These are phyloP conservation scores for Wallacemonas sp. DNA, from an alignment of 208 protist species.

Conservation along the genomic window DNA sequence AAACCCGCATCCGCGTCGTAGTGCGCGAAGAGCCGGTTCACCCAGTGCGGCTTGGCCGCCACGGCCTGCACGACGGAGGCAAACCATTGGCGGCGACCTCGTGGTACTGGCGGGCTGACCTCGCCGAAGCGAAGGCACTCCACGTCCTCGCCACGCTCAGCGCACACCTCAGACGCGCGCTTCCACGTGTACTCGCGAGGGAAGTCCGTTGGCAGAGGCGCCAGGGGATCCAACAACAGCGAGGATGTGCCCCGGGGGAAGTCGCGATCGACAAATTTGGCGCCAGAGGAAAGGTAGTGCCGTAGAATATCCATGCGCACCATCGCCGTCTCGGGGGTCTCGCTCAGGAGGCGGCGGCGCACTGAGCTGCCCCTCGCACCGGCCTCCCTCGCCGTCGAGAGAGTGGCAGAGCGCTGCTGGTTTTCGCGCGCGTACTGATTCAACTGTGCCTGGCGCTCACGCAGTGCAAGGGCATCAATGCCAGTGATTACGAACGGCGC, in stretches of 20 bases:
- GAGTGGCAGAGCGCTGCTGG: constrained; percentile 14
- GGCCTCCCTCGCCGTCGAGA: neutral
- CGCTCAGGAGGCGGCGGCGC: neutral
- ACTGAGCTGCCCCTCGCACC: neutral
- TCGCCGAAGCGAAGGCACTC: constrained; percentile 17
- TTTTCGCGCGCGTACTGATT: constrained; percentile 13
- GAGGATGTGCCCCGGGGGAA: constrained; percentile 81
- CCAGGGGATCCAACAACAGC: constrained; percentile 68
- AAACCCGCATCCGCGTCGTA: constrained; percentile 76
- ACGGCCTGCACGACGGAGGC: constrained; percentile 65
- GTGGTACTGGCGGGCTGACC: constrained; percentile 54
- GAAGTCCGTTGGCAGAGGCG: constrained; percentile 34
- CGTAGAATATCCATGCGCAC: constrained; percentile 50
- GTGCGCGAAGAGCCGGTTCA: constrained; percentile 47
- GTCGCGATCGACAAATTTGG: constrained; percentile 67
- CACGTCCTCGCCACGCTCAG: constrained; percentile 14
- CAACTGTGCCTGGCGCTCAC: constrained; percentile 37
- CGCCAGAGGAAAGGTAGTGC: constrained; percentile 33
- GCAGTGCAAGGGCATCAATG: constrained; percentile 31
- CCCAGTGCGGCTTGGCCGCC: constrained; percentile 63
- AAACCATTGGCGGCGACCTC: constrained; percentile 72
- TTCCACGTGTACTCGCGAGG: constrained; percentile 58
- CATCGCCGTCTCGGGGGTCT: neutral
- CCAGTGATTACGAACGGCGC: constrained; percentile 44
- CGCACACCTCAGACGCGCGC: constrained; percentile 35